phyloP scores from a whole-genome alignment of 2,329 filamentous ascomycete genomes.

The Exophiala aquamarina region DNA sequence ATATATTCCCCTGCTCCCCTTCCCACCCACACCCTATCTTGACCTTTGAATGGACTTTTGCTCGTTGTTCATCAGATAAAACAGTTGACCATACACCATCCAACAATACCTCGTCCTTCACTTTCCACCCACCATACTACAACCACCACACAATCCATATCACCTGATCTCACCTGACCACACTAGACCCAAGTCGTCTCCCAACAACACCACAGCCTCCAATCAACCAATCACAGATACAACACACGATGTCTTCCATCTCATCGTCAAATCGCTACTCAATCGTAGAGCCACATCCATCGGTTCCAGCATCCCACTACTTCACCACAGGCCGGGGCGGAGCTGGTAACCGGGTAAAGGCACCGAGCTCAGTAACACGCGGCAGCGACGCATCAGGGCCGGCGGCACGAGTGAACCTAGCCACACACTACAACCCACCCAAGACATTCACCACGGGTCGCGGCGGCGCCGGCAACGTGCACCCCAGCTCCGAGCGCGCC shows the following conservation, averaged over 20 bases:
- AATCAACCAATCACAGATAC: conserved; percentile 22
- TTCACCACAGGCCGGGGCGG: conserved; percentile 61
- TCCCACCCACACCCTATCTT: not conserved
- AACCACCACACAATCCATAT: no score
- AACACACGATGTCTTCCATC: conserved; percentile 29
- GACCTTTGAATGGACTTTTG: no score
- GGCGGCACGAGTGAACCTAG: conserved; percentile 33
- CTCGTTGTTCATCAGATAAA: no score
- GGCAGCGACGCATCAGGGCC: conserved; percentile 43
- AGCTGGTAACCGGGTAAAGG: conserved; percentile 61
- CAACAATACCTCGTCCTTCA: no score
- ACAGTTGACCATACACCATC: no score
- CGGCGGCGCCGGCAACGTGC: conserved; percentile 58
- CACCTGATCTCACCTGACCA: not conserved
- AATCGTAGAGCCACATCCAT: conserved; percentile 63
- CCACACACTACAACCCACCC: conserved; percentile 41
- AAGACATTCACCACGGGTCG: conserved; percentile 48
- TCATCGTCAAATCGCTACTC: conserved; percentile 46
- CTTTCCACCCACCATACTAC: not conserved
- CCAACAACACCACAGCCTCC: not conserved
- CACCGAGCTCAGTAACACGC: conserved; percentile 51
- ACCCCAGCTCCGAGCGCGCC: conserved; percentile 49
- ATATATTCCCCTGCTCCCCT: conserved; percentile 1
- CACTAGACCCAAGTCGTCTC: not conserved
- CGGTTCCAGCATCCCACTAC: conserved; percentile 47